Conservation (phyloP, 495 filamentous ascomycete species). For the Aspergillus saccharolyticus region DNA sequence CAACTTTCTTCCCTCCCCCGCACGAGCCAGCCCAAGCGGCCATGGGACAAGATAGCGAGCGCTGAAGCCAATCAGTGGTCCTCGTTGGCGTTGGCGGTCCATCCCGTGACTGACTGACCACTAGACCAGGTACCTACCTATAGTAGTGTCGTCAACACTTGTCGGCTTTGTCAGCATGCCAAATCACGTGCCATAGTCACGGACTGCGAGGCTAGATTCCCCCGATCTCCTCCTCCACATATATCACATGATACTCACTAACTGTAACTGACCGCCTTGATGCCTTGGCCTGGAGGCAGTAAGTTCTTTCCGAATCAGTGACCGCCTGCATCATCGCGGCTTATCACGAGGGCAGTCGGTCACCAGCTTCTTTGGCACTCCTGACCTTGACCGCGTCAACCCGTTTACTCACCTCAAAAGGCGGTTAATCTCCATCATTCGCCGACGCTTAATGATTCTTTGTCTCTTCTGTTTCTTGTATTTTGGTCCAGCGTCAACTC, state of each 20-base stretch:
- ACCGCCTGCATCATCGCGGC: constrained; percentile 24
- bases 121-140: background rate
- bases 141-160: background rate
- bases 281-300: constrained; percentile 11
- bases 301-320: background rate
- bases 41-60: background rate
- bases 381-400: constrained; percentile 2
- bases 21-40: constrained; percentile 9
- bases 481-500: background rate
- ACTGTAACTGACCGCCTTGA: no score
- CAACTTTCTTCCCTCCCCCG: no score
- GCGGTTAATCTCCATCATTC: background rate
- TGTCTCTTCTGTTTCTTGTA: background rate
- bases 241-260: constrained; percentile 9
- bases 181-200: background rate
- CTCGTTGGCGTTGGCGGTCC: constrained; percentile 13
- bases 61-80: constrained; percentile 9
- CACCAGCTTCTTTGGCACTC: constrained; percentile 10
- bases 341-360: constrained; percentile 22
- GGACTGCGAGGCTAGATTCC: background rate
- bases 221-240: background rate
- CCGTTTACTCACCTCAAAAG: background rate
- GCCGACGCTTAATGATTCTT: background rate
- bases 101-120: constrained; percentile 13
- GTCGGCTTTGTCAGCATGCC: background rate